Evolutionary conservation across 495 filamentous ascomycete species (phyloP), one percentile per base, ranked within the genome.

Genomic region (Penicillium coffeae): DNA sequence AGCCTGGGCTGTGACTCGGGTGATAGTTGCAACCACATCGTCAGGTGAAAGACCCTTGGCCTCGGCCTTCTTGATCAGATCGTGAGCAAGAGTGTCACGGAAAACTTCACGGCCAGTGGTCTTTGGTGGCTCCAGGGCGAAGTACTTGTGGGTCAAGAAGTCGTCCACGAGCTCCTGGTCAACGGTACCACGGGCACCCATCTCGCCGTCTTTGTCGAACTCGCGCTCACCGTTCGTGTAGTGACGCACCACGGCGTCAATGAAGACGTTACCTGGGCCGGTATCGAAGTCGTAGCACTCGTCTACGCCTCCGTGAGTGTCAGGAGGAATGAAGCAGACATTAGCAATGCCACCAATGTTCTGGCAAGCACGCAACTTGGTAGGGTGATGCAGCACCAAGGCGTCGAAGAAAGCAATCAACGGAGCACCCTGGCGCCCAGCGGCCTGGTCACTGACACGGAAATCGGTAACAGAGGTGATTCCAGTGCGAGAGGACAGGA

Each of bases 311-410:
- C 74, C 74, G 22, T 75, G 62, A 8, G 46, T 66, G 34, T 80
- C 77, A 0, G 80, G 73, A 2, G 77, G 77, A 16, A 82, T 78
- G 55, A 82, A 80, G 62, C 75, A 81, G 20, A 82, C 74, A 52
- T 82, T 82, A 32, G 73, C 77, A 34, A 82, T 81, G 7, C 78
- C 77, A 45, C 79, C 77, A 50, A 81, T 81, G 54, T 83, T 83
- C 60, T 82, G 78, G 54, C 76, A 81, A 8, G 71, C 73, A 38
- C 77, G 74, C 3, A 75, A 50, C 55, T 79, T 81, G 10, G 71
- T 79, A 6, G 77, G 78, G 44, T 82, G 76, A 39, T 78, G 76
- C 18, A 81, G 64, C 12, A 82, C 50, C 8, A 81, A 55, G 1
- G 73, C 72, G 42, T 81, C 75, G 19, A 77, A 67, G 44, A 73